Conservation (phyloP, 2,329 filamentous ascomycete genomes). For the Fusarium duplospermum region DNA sequence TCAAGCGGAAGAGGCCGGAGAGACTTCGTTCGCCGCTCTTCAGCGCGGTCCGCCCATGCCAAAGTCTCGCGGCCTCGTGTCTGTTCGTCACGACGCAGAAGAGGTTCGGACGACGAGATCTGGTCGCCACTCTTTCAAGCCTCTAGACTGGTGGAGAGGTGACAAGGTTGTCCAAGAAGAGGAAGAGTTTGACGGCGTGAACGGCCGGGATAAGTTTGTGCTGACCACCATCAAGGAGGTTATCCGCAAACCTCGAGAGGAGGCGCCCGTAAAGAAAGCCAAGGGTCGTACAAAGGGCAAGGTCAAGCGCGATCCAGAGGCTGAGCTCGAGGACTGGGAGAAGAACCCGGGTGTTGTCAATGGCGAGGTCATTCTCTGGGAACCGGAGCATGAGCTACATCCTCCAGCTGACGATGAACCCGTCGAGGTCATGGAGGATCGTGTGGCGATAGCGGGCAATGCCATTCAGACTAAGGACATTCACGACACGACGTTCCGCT, state of each 20-base stretch:
- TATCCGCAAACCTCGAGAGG: conserved; percentile 74
- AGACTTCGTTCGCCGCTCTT: conserved; percentile 60
- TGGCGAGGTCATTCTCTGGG: conserved; percentile 74
- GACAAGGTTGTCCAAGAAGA: conserved; percentile 80
- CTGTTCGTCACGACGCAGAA: conserved; percentile 61
- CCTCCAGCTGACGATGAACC: conserved; percentile 67
- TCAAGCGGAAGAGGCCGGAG: conserved; percentile 49
- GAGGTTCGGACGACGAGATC: conserved; percentile 74
- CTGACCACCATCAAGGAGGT: conserved; percentile 80
- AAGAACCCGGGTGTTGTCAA: conserved; percentile 70
- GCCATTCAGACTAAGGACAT: conserved; percentile 70
- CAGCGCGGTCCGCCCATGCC: conserved; percentile 68
- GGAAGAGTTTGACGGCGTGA: conserved; percentile 64
- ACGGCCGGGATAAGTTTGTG: conserved; percentile 62
- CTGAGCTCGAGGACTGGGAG: conserved; percentile 78
- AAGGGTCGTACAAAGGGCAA: conserved; percentile 47
- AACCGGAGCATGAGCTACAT: conserved; percentile 65
- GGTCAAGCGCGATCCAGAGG: conserved; percentile 54
- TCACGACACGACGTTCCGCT: conserved; percentile 79
- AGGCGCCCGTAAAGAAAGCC: conserved; percentile 46
- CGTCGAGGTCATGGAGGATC: conserved; percentile 64
- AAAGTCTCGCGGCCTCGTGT: conserved; percentile 65
- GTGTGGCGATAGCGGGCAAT: conserved; percentile 66
- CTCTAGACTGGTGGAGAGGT: conserved; percentile 87
- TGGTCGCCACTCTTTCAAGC: conserved; percentile 81